These are phyloP conservation scores for Arabis alpina DNA, from an alignment of 345 rosid species.

Conservation along the genomic window DNA sequence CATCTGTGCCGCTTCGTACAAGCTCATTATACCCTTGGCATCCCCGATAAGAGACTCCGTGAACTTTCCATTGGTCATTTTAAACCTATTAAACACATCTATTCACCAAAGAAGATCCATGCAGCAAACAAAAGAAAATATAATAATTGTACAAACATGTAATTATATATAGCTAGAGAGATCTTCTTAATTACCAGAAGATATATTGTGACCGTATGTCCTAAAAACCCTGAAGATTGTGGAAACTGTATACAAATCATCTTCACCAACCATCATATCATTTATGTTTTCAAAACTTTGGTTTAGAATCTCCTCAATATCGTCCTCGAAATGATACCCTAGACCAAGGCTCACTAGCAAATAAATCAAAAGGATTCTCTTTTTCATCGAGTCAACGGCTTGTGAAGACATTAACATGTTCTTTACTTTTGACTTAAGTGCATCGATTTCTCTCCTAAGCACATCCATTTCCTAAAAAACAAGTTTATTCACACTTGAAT, in stretches of 20 bases:
- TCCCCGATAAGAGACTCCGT: conserved; percentile 26
- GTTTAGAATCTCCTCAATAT: background rate
- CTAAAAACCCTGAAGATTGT: conserved; percentile 21
- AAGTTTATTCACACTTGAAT: too few relatives aligned
- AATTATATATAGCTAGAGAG: background rate
- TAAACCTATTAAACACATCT: conserved; percentile 45
- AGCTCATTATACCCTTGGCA: conserved; percentile 42
- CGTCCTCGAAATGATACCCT: conserved; percentile 26
- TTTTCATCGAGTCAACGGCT: background rate
- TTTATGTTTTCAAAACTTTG: background rate
- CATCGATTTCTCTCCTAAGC: conserved; percentile 8
- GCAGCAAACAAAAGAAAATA: too few relatives aligned
- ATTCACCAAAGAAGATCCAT: background rate
- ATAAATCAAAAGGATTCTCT: conserved; percentile 4
- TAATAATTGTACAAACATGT: too few relatives aligned
- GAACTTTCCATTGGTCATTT: conserved; percentile 36
- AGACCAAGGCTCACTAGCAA: conserved; percentile 23
- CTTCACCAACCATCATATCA: conserved; percentile 1
- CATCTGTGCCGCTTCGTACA: conserved; percentile 49
- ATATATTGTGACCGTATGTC: conserved; percentile 14
- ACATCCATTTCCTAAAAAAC: background rate
- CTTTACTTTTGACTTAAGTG: background rate
- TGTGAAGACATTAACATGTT: conserved; percentile 17
- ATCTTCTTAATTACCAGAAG: conserved; percentile 6
- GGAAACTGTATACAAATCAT: conserved; percentile 30